phyloP scores from a whole-genome alignment of 352 stramenopile species.

The Phytopythium sindhum region DNA sequence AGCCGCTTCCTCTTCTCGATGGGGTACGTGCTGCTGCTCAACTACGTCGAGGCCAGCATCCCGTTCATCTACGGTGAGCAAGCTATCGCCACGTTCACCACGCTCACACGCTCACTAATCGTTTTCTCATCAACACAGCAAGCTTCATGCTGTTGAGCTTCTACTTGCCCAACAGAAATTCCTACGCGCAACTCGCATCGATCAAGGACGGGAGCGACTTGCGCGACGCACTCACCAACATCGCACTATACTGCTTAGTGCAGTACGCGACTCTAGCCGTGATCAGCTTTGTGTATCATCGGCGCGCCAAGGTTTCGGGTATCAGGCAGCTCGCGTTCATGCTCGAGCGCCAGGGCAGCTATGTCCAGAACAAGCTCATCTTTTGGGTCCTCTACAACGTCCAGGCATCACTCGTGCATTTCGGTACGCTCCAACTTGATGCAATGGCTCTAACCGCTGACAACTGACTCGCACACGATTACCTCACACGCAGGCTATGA shows the following conservation, averaged over 20 bases:
- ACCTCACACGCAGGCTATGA: not conserved
- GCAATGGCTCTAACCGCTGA: not conserved
- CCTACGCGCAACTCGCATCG: not conserved
- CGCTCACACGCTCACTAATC: not conserved
- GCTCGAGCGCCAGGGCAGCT: not conserved
- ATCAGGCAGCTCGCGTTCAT: conserved; percentile 1
- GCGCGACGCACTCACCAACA: not conserved
- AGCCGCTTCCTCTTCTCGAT: conserved; percentile 33
- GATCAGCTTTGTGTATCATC: not conserved
- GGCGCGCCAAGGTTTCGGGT: not conserved
- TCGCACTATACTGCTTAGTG: not conserved
- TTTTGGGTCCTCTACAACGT: conserved; percentile 7
- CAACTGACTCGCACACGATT: not conserved
- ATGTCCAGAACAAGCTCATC: conserved; percentile 5
- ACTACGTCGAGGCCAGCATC: conserved; percentile 37
- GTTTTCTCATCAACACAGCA: not conserved
- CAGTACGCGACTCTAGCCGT: not conserved
- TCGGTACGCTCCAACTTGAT: not conserved
- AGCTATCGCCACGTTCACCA: not conserved
- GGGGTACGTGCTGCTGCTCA: conserved; percentile 38
- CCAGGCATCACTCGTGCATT: conserved; percentile 1
- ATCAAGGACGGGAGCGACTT: not conserved
- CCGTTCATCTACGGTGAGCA: conserved; percentile 37
- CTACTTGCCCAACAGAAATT: not conserved
- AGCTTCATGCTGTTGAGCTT: not conserved